Base-by-base conservation (phyloP, 2,329 filamentous ascomycete genomes). In the Venturia pyrina region DNA sequence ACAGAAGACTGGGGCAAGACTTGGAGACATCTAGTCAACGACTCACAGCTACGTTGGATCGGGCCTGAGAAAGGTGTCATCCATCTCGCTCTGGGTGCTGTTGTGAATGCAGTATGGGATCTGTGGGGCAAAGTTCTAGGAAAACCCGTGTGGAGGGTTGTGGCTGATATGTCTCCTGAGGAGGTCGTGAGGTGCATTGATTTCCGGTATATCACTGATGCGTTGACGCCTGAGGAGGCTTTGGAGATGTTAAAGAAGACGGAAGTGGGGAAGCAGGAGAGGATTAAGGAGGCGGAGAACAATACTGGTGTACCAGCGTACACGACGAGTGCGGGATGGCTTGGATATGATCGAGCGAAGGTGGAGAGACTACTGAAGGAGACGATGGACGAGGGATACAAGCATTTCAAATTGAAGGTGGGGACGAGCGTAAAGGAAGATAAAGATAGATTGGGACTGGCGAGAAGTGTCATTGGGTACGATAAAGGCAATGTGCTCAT, bases 51-150 rank as follows among this genome's bases (percentile, higher is more conserved):
- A 65, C 89, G 92, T 66, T 96, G 93, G 92, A 95, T 96, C 73
- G 92, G 92, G 0, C 92, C 92, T 0, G 92, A 96, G 73, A 96
- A 96, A 78, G 92, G 92, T 67, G 92, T 96, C 57, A 96, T 96
- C 71, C 92, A 96, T 77, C 89, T 97, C 8, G 92, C 92, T 1
- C 86, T 96, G 13, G 91, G 90, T 40, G 90, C 91, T 56, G 89
- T 96, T 19, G 90, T 96, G 71, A 96, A 96, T 75, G 92, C 91
- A 19, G 82, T 96, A 72, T 96, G 92, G 92, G 92, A 96, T 76
- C 85, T 96, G n/a, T 96, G 92, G 92, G 91, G 90, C 65, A 96
- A 96, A 80, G 84, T 84, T 1, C 84, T 95, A 44, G 83, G 85
- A 69, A 96, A 96, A 81, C 93, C 92, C 3, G 90, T 96, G 17